Base-by-base conservation (phyloP, 202 grass and related monocot species). In the Bolboschoenoplectus hybrid region DNA sequence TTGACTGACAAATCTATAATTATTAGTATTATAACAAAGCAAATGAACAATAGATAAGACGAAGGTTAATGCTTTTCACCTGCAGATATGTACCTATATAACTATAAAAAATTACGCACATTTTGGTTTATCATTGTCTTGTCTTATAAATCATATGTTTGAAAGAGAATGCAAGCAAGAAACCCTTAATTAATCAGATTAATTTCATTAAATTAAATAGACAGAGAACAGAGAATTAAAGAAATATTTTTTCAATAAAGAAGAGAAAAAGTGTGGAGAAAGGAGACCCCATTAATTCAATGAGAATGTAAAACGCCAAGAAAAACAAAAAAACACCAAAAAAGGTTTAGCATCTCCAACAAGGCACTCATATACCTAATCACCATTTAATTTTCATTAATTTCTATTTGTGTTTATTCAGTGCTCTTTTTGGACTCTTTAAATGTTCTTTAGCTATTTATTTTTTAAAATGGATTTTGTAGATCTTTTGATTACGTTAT, bases 261-360 rank as follows among this genome's bases (percentile, higher is more conserved):
- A 80, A 61, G 38, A 61, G 17, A 61, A 61, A 26, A 80, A 61
- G 35, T 58, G 55, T 62, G 38, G 55, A 58, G 43, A 10, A 35
- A 11, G 75, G 38, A 60, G 55, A 6, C 76, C 75, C 74, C 55
- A 61, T 20, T 26, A 26, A 26, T 26, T 80, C 16, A 44, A 61
- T 20, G 43, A 80, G 26, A 80, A 80, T 8, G 55, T 5, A 80
- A 80, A 58, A n/a, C 53, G 36, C 16, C 53, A 61, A 80, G 75
- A 80, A 80, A 80, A 61, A 80, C 53, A 80, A 80, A 61, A 63
- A n/a, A 44, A 44, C 55, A 26, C 8, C 38, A 41, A 80, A 80
- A 26, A 80, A 80, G 76, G 51, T 58, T 80, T 80, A 80, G 76
- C 76, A 80, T 80, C 76, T 80, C 76, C 76, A 80, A 62, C 76